A percentile compares a stretch with the other conserved stretches of the same genome.
These are phyloP conservation scores for Camellia granthamiana DNA, from an alignment of 148 eudicot species.

Conservation along the genomic window DNA sequence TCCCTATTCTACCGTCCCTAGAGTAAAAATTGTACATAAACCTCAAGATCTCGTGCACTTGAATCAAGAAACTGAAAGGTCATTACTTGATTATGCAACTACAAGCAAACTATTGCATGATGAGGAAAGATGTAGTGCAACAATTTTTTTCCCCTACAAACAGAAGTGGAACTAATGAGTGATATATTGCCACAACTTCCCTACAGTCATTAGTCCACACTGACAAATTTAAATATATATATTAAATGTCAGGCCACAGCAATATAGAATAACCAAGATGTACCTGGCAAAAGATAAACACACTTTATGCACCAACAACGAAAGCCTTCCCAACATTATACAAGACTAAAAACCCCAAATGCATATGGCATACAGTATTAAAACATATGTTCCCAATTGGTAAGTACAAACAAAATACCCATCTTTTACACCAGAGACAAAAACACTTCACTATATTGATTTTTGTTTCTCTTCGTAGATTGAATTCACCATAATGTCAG, in stretches of 20 bases:
- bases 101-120: background rate
- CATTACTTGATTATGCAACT: background rate
- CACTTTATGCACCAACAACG: background rate
- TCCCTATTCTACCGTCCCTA: background rate
- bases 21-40: background rate
- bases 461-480: background rate
- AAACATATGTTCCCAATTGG: background rate
- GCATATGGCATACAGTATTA: background rate
- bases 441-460: background rate
- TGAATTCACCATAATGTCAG: background rate
- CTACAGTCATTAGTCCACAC: background rate
- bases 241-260: background rate
- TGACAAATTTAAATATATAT: background rate
- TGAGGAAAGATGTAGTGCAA: background rate
- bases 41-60: background rate
- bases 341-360: background rate
- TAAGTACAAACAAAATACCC: background rate
- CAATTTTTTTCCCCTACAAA: background rate
- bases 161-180: background rate
- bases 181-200: background rate
- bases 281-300: background rate
- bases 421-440: background rate
- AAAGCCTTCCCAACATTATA: background rate
- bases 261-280: background rate
- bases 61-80: background rate